These are phyloP conservation scores for Symbiodinium natans DNA, from an alignment of 73 alveolate species.

Conservation along the genomic window DNA sequence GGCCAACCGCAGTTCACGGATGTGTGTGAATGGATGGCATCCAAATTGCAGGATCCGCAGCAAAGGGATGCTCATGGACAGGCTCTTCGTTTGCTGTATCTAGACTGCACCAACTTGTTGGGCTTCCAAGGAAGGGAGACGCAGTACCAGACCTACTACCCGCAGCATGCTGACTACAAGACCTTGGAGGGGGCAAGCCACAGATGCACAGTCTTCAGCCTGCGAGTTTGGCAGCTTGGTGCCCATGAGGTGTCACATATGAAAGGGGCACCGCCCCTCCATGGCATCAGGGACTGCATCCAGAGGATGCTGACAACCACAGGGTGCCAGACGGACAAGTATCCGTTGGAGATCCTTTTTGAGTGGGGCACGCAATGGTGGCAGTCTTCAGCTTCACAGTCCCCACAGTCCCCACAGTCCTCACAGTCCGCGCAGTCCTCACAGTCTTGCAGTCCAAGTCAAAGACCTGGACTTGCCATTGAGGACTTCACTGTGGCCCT, in stretches of 20 bases:
- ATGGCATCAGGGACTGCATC: neutral
- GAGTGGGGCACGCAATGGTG: neutral
- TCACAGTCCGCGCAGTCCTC: too few species aligned
- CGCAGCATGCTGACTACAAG: neutral
- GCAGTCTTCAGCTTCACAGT: too few species aligned
- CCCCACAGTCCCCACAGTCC: too few species aligned
- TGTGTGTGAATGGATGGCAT: neutral
- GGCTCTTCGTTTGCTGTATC: neutral
- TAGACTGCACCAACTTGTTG: too few species aligned
- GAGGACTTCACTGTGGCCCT: neutral
- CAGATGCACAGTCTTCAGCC: neutral
- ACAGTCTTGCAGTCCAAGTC: neutral
- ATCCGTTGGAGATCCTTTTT: neutral
- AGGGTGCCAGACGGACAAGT: neutral
- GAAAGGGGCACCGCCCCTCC: slow-evolving; percentile 30
- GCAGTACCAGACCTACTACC: neutral
- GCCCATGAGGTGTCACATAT: neutral
- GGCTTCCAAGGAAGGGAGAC: neutral
- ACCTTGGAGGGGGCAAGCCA: neutral
- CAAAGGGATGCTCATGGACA: neutral
- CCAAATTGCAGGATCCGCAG: neutral
- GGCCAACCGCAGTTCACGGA: neutral
- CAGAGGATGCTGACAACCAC: neutral
- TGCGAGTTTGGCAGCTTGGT: slow-evolving; percentile 30
- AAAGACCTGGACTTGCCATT: neutral